phyloP scores from a whole-genome alignment of 768 basidiomycete genomes.

The Tricholoma terreum region DNA sequence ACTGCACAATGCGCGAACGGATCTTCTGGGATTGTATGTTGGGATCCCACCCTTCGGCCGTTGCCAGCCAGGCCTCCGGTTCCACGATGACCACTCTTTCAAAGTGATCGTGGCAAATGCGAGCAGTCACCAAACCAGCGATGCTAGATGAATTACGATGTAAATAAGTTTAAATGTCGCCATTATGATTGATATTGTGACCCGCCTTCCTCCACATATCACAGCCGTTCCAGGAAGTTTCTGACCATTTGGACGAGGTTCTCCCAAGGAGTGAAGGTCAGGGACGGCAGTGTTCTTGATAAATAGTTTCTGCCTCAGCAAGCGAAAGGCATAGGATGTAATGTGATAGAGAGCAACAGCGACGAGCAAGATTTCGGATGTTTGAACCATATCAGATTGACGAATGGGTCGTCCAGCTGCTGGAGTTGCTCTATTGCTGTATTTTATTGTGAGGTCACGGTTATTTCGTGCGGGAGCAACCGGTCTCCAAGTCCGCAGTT shows the following conservation, averaged over 20 bases:
- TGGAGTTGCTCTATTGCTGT: too few relatives aligned
- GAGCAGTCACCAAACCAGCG: constrained; percentile 29
- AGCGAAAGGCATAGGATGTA: background rate
- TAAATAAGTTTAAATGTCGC: background rate
- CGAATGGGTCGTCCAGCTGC: too few relatives aligned
- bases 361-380: too few relatives aligned
- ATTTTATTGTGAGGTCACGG: too few relatives aligned
- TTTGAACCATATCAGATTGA: too few relatives aligned
- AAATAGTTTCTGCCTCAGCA: background rate
- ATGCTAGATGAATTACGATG: constrained; percentile 15
- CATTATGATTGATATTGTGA: background rate
- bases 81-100: constrained; percentile 30
- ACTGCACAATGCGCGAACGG: constrained; percentile 25
- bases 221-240: background rate
- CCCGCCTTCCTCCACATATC: background rate
- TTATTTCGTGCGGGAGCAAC: too few relatives aligned
- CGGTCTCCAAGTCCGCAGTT: too few relatives aligned
- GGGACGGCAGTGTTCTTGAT: background rate
- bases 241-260: background rate
- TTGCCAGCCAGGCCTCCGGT: constrained; percentile 25
- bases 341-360: too few relatives aligned
- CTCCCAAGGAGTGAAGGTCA: background rate
- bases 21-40: constrained; percentile 14
- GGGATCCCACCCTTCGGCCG: constrained; percentile 16
- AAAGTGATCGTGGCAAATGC: constrained; percentile 31